A percentile compares a stretch with the other conserved stretches of the same genome.
Evolutionary conservation across 2,329 filamentous ascomycete species (phyloP).

Genomic region (Botryotinia narcissicola): DNA sequence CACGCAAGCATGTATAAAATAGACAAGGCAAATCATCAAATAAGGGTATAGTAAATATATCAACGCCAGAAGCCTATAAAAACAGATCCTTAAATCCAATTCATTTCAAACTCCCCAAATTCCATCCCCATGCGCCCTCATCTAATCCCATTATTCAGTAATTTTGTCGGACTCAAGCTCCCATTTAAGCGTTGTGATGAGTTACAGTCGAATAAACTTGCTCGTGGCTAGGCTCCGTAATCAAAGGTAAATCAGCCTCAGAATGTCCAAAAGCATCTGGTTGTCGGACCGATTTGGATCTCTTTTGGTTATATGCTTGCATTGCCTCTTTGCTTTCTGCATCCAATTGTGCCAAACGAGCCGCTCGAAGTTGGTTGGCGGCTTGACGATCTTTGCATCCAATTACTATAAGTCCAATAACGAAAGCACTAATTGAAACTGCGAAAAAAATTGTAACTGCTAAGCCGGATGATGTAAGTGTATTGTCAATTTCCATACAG

Average conservation of each 20-base stretch:
- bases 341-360: constrained; percentile 6
- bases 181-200: neutral
- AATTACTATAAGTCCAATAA: constrained; percentile 15
- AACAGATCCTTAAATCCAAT: neutral
- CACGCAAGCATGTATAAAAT: neutral
- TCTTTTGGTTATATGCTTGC: neutral
- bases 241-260: neutral
- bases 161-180: neutral
- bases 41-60: neutral
- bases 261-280: neutral
- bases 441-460: constrained; percentile 16
- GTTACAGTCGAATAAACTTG: neutral
- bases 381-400: neutral
- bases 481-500: constrained; percentile 4
- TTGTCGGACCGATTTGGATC: neutral
- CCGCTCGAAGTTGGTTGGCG: neutral
- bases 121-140: neutral
- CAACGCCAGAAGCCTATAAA: neutral
- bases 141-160: neutral
- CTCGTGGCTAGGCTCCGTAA: neutral
- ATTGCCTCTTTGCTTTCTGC: constrained; percentile 11
- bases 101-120: neutral
- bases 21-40: neutral
- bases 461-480: constrained; percentile 14
- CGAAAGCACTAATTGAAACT: neutral